Evolutionary conservation across 768 basidiomycete species (phyloP).

Genomic region (Tylopilus sp.): DNA sequence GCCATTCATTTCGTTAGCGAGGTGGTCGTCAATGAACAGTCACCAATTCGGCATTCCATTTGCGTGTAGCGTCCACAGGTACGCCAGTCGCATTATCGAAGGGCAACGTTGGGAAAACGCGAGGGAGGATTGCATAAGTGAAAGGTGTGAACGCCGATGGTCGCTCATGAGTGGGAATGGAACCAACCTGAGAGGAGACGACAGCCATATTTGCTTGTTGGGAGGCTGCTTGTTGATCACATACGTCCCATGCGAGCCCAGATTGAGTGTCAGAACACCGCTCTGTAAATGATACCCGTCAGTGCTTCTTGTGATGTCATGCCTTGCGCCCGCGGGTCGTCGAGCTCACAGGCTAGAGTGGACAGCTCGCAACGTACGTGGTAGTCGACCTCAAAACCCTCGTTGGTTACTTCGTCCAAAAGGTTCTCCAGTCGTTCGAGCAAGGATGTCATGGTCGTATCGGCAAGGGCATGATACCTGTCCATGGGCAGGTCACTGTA

Average conservation of each 20-base stretch:
- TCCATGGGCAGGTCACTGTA: slow-evolving; percentile 54
- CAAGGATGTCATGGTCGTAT: slow-evolving; percentile 71
- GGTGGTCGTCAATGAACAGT: not conserved
- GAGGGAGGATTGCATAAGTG: not conserved
- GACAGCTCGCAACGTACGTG: slow-evolving; percentile 49
- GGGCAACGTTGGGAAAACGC: not conserved
- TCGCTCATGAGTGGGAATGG: not conserved
- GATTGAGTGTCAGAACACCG: slow-evolving; percentile 82
- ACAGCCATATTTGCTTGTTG: slow-evolving; percentile 96
- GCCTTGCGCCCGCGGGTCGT: not conserved
- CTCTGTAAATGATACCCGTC: slow-evolving; percentile 47
- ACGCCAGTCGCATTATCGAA: not conserved
- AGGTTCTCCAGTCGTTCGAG: slow-evolving; percentile 72
- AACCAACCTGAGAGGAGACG: slow-evolving; percentile 77
- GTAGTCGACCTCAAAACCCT: slow-evolving; percentile 82
- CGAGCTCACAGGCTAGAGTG: not conserved
- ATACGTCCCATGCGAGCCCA: slow-evolving; percentile 80
- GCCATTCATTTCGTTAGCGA: slow-evolving; percentile 1
- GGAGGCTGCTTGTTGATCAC: slow-evolving; percentile 98
- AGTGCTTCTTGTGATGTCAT: slow-evolving; percentile 1
- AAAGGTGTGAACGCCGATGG: slow-evolving; percentile 1
- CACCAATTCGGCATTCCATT: slow-evolving; percentile 4
- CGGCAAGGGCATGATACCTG: slow-evolving; percentile 68
- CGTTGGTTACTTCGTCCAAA: slow-evolving; percentile 55
- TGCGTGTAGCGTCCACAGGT: not conserved